Conservation (phyloP, 2,329 filamentous ascomycete species). For the Calonectria hawksworthii region DNA sequence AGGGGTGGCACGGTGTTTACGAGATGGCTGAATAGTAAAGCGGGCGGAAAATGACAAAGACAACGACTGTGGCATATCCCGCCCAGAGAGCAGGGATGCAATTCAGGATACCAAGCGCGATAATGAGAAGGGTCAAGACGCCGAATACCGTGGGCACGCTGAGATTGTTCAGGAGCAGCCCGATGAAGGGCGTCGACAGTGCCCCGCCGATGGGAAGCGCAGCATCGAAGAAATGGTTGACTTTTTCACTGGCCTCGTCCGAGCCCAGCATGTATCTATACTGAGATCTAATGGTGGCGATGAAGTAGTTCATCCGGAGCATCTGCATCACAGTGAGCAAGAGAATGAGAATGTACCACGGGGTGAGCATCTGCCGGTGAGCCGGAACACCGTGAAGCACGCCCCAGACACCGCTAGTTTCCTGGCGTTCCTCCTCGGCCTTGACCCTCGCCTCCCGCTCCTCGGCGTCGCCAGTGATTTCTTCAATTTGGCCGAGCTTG, state of each 20-base stretch:
- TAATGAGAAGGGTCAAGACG: conserved; percentile 71
- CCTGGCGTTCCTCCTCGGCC: conserved; percentile 70
- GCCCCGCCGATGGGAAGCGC: conserved; percentile 78
- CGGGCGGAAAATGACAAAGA: conserved; percentile 81
- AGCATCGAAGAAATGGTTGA: conserved; percentile 60
- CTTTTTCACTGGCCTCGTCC: conserved; percentile 51
- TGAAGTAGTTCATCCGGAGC: conserved; percentile 78
- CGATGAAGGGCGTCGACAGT: conserved; percentile 79
- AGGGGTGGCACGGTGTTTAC: conserved; percentile 50
- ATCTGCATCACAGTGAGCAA: conserved; percentile 73
- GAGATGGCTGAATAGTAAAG: conserved; percentile 84
- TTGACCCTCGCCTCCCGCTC: conserved; percentile 68
- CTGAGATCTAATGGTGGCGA: conserved; percentile 78
- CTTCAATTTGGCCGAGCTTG: conserved; percentile 73
- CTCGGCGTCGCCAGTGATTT: conserved; percentile 70
- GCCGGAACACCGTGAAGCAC: conserved; percentile 77
- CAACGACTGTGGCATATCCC: conserved; percentile 75
- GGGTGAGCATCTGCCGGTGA: conserved; percentile 73
- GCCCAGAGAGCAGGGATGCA: conserved; percentile 73
- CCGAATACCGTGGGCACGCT: conserved; percentile 72
- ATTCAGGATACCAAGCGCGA: conserved; percentile 72
- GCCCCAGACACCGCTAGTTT: conserved; percentile 77
- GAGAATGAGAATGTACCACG: conserved; percentile 81
- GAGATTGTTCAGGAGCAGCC: conserved; percentile 75
- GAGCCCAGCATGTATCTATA: conserved; percentile 77